Conservation (phyloP, 352 stramenopile species). For the Pythium periplocum region DNA sequence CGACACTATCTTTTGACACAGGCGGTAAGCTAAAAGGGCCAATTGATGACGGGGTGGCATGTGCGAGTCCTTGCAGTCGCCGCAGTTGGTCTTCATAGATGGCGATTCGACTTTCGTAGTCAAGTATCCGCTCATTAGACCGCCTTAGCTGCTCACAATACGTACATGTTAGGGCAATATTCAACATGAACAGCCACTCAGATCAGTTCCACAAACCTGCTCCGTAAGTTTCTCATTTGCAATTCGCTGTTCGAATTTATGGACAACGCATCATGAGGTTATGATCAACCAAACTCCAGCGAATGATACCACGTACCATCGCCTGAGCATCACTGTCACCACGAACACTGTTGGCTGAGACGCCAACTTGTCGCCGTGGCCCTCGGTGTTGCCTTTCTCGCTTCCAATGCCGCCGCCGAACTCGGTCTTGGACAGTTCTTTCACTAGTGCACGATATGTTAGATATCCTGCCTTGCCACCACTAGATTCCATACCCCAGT, state of each 20-base stretch:
- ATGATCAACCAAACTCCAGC: too few species aligned
- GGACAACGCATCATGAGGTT: too few species aligned
- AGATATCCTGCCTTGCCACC: too few species aligned
- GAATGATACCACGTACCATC: too few species aligned
- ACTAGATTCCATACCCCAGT: too few species aligned
- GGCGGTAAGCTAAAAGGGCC: too few species aligned
- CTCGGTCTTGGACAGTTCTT: conserved; percentile 23
- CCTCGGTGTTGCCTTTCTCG: conserved; percentile 46
- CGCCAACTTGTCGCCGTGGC: conserved; percentile 2
- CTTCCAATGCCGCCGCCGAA: conserved; percentile 52
- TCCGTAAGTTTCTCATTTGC: conserved; percentile 59
- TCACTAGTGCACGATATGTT: conserved; percentile 19
- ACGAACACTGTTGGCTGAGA: too few species aligned
- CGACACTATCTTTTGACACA: too few species aligned
- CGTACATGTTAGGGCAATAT: not conserved
- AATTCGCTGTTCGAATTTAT: conserved; percentile 25
- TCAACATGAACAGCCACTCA: not conserved
- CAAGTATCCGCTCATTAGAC: conserved; percentile 40
- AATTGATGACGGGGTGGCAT: not conserved
- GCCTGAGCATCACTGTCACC: too few species aligned
- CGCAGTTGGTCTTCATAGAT: conserved; percentile 45
- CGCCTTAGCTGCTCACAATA: conserved; percentile 26
- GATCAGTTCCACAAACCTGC: conserved; percentile 26
- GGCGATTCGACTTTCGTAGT: conserved; percentile 37
- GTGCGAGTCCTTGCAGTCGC: conserved; percentile 21